Evolutionary conservation across 108 stramenopile genomes (phyloP).

Genomic region (Parmales sp.): DNA sequence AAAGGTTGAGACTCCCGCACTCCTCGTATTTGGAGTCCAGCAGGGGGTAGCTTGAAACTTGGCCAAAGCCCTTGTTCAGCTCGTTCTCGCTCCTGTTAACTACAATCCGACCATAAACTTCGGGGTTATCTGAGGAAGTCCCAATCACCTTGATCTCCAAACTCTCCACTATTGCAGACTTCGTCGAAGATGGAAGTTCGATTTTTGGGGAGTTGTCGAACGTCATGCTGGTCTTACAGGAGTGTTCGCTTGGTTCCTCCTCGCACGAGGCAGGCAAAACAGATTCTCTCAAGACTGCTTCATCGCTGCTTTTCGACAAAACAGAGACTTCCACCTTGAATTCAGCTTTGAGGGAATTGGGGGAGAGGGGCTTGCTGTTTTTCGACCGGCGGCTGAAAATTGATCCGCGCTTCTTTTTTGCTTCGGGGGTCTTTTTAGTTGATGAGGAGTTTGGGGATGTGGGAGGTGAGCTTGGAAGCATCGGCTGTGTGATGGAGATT

Average conservation of each 20-base stretch:
- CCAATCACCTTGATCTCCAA: background rate
- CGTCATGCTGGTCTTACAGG: background rate
- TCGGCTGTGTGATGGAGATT: no score
- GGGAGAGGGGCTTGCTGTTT: no score
- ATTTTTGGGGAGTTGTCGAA: background rate
- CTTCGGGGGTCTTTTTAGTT: no score
- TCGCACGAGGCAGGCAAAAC: background rate
- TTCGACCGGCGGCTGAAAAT: no score
- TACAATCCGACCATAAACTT: background rate
- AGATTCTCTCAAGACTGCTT: background rate
- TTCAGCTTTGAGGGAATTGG: no score
- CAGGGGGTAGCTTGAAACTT: background rate
- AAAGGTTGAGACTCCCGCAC: no score
- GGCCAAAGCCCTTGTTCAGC: background rate
- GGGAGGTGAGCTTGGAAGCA: no score
- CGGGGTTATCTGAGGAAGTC: background rate
- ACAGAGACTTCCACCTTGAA: no score
- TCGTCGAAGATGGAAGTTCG: background rate
- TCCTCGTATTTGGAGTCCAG: no score
- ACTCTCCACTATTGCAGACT: background rate
- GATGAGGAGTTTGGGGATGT: no score
- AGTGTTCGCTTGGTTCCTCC: background rate
- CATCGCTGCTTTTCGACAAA: no score
- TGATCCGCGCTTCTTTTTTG: no score
- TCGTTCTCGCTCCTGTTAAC: background rate